Percentiles rank a stretch among this genome's conserved stretches.
These are phyloP conservation scores for Paxillus involutus DNA, from an alignment of 768 basidiomycete species.

Conservation along the genomic window DNA sequence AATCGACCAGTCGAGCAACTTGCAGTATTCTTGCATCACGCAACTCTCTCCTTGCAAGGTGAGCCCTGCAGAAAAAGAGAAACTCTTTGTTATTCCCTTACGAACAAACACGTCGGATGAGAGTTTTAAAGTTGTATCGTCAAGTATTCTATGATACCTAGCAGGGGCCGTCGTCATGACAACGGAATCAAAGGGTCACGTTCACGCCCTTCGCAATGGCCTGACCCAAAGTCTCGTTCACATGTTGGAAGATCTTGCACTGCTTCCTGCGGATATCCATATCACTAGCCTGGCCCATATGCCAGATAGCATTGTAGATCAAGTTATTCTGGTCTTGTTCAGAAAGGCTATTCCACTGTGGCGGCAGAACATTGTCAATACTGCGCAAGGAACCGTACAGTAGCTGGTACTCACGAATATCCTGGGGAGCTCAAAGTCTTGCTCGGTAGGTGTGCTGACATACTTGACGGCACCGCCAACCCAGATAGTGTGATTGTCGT, in stretches of 20 bases:
- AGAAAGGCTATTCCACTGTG: slow-evolving; percentile 36
- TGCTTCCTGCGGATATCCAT: slow-evolving; percentile 30
- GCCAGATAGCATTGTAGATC: slow-evolving; percentile 37
- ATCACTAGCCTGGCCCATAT: slow-evolving; percentile 35
- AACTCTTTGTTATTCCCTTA: too few relatives aligned
- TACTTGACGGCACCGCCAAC: slow-evolving; percentile 40
- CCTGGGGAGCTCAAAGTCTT: slow-evolving; percentile 41
- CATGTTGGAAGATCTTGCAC: slow-evolving; percentile 36
- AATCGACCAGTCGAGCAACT: too few relatives aligned
- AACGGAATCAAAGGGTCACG: slow-evolving; percentile 7
- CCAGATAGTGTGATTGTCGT: slow-evolving; percentile 43
- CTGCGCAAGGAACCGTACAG: background rate
- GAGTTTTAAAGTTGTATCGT: too few relatives aligned
- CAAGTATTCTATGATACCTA: too few relatives aligned
- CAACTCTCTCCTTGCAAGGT: too few relatives aligned
- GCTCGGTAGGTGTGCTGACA: slow-evolving; percentile 34
- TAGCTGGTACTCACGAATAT: slow-evolving; percentile 23
- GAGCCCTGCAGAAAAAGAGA: too few relatives aligned
- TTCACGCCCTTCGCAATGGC: slow-evolving; percentile 35
- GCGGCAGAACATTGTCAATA: background rate
- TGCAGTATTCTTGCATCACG: too few relatives aligned
- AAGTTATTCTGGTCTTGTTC: slow-evolving; percentile 35
- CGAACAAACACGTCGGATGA: too few relatives aligned
- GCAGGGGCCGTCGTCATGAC: too few relatives aligned
- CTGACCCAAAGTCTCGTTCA: slow-evolving; percentile 35